A percentile compares a stretch with the other conserved stretches of the same genome.
Conservation (phyloP, 768 basidiomycete species). For the Pleurotus sapidus region DNA sequence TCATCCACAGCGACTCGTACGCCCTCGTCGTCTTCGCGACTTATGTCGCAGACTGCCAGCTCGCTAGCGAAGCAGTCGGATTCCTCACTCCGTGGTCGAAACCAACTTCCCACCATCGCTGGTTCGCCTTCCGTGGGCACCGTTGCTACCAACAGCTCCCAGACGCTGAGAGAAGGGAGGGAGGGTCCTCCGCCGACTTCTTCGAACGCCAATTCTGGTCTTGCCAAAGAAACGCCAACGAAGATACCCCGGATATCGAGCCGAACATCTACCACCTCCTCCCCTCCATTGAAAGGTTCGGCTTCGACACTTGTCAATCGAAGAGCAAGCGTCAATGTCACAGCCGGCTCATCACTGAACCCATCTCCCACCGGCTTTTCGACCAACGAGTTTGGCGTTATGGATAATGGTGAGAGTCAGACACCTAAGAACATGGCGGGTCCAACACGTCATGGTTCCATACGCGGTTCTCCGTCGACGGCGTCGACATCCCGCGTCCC, state of each 20-base stretch:
- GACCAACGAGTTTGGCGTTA: constrained; percentile 78
- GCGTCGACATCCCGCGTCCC: constrained; percentile 57
- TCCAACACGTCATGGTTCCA: constrained; percentile 47
- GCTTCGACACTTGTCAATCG: constrained; percentile 48
- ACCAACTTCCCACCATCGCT: constrained; percentile 85
- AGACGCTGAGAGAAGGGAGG: constrained; percentile 44
- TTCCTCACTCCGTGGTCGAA: constrained; percentile 70
- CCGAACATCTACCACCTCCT: constrained; percentile 69
- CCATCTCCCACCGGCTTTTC: constrained; percentile 57
- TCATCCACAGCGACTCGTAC: constrained; percentile 33
- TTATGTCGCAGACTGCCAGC: constrained; percentile 80
- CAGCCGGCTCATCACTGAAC: constrained; percentile 54
- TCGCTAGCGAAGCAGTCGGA: constrained; percentile 89
- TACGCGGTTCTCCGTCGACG: constrained; percentile 61
- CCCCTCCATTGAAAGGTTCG: constrained; percentile 66
- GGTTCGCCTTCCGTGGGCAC: constrained; percentile 89
- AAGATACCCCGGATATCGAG: constrained; percentile 94
- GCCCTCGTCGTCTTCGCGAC: constrained; percentile 55
- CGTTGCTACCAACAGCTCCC: constrained; percentile 42
- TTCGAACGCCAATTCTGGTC: constrained; percentile 46
- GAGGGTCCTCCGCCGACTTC: constrained; percentile 58
- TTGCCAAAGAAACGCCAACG: constrained; percentile 83
- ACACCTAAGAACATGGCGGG: constrained; percentile 41
- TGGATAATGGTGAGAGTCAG: constrained; percentile 57
- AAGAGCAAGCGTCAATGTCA: constrained; percentile 62